Evolutionary conservation across 1,139 yeast species (phyloP).

Genomic region (Yamadazyma dushanensis): DNA sequence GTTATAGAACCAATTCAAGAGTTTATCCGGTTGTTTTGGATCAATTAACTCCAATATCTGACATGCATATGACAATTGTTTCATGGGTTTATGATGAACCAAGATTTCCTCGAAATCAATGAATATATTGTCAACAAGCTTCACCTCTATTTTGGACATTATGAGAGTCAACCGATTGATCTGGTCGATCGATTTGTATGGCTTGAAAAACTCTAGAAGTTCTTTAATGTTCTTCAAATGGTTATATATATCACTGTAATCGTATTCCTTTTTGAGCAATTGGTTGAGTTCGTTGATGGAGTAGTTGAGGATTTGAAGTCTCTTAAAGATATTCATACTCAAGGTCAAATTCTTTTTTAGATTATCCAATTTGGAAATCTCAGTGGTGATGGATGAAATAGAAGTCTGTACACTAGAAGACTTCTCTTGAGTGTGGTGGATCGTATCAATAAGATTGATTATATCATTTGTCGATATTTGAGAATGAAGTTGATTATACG

Average conservation of each 20-base stretch:
- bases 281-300: conserved; percentile 69
- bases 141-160: conserved; percentile 63
- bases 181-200: conserved; percentile 82
- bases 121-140: conserved; percentile 70
- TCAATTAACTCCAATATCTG: conserved; percentile 70
- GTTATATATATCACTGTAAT: conserved; percentile 67
- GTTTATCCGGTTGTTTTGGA: conserved; percentile 55
- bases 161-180: conserved; percentile 68
- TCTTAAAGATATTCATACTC: conserved; percentile 81
- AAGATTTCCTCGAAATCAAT: conserved; percentile 62
- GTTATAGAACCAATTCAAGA: conserved; percentile 74
- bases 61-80: conserved; percentile 61
- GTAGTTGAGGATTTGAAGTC: conserved; percentile 71
- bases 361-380: conserved; percentile 75
- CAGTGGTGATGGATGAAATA: conserved; percentile 70
- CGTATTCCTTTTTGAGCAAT: conserved; percentile 43
- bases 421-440: conserved; percentile 26
- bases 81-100: conserved; percentile 21
- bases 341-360: conserved; percentile 80
- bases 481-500: conserved; percentile 24
- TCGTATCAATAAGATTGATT: conserved; percentile 43
- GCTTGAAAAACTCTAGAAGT: conserved; percentile 71
- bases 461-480: conserved; percentile 34
- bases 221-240: conserved; percentile 78
- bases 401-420: conserved; percentile 54